phyloP scores from a whole-genome alignment of 208 protist species.

The Porcisia hertigi region DNA sequence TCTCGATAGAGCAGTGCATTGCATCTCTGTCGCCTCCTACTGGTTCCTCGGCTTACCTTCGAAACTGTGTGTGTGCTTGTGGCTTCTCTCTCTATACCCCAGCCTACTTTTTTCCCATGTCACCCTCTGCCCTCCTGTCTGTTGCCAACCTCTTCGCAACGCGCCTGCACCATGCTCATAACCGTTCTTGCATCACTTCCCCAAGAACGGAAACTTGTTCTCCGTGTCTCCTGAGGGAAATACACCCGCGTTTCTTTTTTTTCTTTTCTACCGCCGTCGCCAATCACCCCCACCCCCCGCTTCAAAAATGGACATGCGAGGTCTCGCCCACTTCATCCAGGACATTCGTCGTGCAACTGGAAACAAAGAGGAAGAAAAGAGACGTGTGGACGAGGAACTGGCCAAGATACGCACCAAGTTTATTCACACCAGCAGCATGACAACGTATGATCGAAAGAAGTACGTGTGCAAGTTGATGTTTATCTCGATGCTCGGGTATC shows the following conservation, averaged over 20 bases:
- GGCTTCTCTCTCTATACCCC: not conserved
- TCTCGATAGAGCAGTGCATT: not conserved
- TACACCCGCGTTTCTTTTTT: not conserved
- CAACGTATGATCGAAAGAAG: slow-evolving; percentile 98
- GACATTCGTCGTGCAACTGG: slow-evolving; percentile 93
- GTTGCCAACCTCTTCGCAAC: not conserved
- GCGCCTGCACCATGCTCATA: not conserved
- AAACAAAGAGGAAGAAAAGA: slow-evolving; percentile 94
- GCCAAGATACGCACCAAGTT: slow-evolving; percentile 99
- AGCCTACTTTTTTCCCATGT: slow-evolving; percentile 15
- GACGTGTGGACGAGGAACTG: slow-evolving; percentile 98
- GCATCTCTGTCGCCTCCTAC: not conserved
- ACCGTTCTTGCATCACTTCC: no score
- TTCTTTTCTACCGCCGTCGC: not conserved
- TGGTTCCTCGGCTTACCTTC: not conserved
- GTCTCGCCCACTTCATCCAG: slow-evolving; percentile 95
- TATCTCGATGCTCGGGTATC: slow-evolving; percentile 99
- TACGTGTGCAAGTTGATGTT: slow-evolving; percentile 99
- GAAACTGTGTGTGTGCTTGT: not conserved
- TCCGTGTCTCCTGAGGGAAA: not conserved
- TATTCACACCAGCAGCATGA: slow-evolving; percentile 78
- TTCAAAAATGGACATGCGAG: slow-evolving; percentile 96
- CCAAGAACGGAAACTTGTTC: not conserved
- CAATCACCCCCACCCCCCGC: not conserved
- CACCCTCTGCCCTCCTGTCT: not conserved